phyloP scores from a whole-genome alignment of 306 rosid genomes.

The Hippophae gyantsensis region DNA sequence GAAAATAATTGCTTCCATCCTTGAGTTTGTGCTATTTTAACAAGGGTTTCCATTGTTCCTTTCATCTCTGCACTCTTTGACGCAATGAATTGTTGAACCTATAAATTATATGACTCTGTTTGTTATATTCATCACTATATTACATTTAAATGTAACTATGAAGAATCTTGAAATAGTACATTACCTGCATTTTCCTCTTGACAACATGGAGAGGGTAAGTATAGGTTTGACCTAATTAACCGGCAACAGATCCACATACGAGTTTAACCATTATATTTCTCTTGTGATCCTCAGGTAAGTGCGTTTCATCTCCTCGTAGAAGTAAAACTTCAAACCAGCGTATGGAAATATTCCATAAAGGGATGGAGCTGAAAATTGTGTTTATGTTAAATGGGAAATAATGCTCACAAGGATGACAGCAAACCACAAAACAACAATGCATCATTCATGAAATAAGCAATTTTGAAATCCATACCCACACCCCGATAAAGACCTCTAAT shows the following conservation, averaged over 20 bases:
- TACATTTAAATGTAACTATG: constrained; percentile 9
- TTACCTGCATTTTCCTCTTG: constrained; percentile 98
- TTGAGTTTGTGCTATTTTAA: constrained; percentile 59
- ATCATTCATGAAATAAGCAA: constrained; percentile 12
- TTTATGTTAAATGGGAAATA: constrained; percentile 19
- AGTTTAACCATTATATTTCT: constrained; percentile 65
- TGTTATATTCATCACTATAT: constrained; percentile 3
- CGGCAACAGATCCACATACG: constrained; percentile 89
- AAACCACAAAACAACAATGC: constrained; percentile 18
- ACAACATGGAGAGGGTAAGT: constrained; percentile 96
- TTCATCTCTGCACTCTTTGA: constrained; percentile 51
- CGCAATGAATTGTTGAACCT: constrained; percentile 60
- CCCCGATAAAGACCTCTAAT: constrained; percentile 86
- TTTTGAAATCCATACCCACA: constrained; percentile 54
- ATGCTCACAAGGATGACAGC: constrained; percentile 17
- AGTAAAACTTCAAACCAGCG: constrained; percentile 93
- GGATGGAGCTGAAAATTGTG: constrained; percentile 64
- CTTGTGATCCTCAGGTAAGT: constrained; percentile 66
- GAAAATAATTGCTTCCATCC: constrained; percentile 88
- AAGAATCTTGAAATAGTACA: constrained; percentile 2
- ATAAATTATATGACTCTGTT: constrained; percentile 12
- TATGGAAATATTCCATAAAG: constrained; percentile 93
- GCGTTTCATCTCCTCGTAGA: constrained; percentile 89
- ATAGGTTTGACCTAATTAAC: constrained; percentile 84
- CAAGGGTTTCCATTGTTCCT: constrained; percentile 66